Conservation (phyloP, 208 protist genomes). For the Phytomonas francai region DNA sequence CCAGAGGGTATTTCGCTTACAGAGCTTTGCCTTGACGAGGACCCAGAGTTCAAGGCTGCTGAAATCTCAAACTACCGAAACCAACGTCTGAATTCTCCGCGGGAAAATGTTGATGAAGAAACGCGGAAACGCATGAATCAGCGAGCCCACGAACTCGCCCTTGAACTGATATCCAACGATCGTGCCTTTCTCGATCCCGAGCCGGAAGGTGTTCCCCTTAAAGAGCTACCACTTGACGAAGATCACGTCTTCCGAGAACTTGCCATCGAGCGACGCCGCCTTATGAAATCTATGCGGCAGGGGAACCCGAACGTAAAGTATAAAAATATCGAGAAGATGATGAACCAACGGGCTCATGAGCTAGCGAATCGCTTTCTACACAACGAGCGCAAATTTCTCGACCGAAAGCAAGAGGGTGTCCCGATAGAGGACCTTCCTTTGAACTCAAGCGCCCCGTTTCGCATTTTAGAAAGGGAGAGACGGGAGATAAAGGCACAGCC, state of each 20-base stretch:
- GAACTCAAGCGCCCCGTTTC: conserved; percentile 55
- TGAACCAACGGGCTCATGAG: conserved; percentile 39
- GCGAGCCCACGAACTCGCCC: conserved; percentile 46
- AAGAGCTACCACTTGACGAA: conserved; percentile 49
- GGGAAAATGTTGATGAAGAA: conserved; percentile 17
- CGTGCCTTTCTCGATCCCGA: conserved; percentile 63
- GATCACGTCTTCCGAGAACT: conserved; percentile 57
- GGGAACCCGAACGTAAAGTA: conserved; percentile 45
- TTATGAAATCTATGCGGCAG: conserved; percentile 45
- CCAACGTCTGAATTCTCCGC: conserved; percentile 15
- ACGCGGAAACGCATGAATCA: conserved; percentile 41
- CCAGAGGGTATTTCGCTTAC: conserved; percentile 60
- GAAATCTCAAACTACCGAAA: conserved; percentile 64
- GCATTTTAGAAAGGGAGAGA: conserved; percentile 44
- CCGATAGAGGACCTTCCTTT: conserved; percentile 70
- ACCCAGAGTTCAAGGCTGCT: conserved; percentile 67
- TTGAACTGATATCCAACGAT: conserved; percentile 41
- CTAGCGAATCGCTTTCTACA: conserved; percentile 52
- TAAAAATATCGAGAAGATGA: conserved; percentile 30
- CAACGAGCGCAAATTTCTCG: conserved; percentile 69
- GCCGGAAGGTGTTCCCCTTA: conserved; percentile 76
- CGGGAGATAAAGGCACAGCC: conserved; percentile 27
- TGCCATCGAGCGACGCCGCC: conserved; percentile 44
- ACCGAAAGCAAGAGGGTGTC: conserved; percentile 66
- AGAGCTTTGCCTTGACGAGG: conserved; percentile 66